phyloP scores from a whole-genome alignment of 176 grass and related monocot genomes.

The Olyra latifolia region DNA sequence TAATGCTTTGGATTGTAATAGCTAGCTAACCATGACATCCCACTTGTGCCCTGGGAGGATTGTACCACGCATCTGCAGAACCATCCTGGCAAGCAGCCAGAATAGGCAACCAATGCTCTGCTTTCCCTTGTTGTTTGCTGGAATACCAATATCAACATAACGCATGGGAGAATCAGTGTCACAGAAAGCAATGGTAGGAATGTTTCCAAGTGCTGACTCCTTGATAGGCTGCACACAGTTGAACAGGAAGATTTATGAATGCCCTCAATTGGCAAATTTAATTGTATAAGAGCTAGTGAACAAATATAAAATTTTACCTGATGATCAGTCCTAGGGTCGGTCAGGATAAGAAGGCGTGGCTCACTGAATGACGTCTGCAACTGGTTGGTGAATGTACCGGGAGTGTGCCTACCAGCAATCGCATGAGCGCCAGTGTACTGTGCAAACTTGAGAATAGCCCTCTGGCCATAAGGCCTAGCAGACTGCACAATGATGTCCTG shows the following conservation, averaged over 20 bases:
- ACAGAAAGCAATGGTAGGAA: slow-evolving; percentile 88
- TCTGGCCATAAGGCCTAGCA: slow-evolving; percentile 87
- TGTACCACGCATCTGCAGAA: slow-evolving; percentile 89
- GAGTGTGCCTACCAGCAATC: slow-evolving; percentile 90
- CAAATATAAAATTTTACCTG: slow-evolving; percentile 45
- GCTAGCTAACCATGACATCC: slow-evolving; percentile 70
- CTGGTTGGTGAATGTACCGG: slow-evolving; percentile 97
- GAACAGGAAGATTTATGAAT: not conserved
- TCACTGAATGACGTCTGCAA: slow-evolving; percentile 83
- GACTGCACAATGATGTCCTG: slow-evolving; percentile 93
- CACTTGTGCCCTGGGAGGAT: slow-evolving; percentile 85
- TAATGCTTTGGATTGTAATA: not conserved
- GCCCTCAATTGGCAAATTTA: not conserved
- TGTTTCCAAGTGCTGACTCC: slow-evolving; percentile 91
- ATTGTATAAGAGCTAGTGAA: not conserved
- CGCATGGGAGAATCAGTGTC: slow-evolving; percentile 96
- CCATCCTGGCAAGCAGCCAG: slow-evolving; percentile 87
- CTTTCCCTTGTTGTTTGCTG: slow-evolving; percentile 95
- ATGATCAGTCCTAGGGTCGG: slow-evolving; percentile 87
- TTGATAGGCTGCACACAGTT: slow-evolving; percentile 71
- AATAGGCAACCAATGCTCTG: slow-evolving; percentile 88
- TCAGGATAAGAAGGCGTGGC: slow-evolving; percentile 93
- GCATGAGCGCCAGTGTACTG: slow-evolving; percentile 89
- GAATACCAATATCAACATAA: slow-evolving; percentile 92
- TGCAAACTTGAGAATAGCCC: slow-evolving; percentile 87